Conservation (phyloP, 257 asterid species). For the Nicotiana otophora region DNA sequence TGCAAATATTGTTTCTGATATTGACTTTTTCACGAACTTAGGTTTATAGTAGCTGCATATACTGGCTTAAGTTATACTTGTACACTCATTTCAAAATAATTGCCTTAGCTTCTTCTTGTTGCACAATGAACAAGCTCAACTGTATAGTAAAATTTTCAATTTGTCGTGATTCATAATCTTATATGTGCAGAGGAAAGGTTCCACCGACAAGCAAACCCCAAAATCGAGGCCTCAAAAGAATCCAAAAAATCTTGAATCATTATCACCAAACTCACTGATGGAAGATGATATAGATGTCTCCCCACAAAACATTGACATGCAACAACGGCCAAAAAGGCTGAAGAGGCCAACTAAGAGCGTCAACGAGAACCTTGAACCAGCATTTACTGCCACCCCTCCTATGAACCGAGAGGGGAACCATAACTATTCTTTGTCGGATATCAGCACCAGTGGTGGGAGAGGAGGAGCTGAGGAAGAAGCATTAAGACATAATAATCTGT, state of each 20-base stretch:
- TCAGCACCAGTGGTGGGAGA: conserved; percentile 11
- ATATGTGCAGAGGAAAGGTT: conserved; percentile 58
- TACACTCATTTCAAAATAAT: background rate
- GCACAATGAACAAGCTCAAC: background rate
- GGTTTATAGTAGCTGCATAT: background rate
- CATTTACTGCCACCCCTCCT: conserved; percentile 46
- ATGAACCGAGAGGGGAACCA: conserved; percentile 34
- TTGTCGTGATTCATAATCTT: conserved; percentile 5
- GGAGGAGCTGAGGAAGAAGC: conserved; percentile 20
- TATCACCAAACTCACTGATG: conserved; percentile 35
- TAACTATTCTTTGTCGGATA: conserved; percentile 11
- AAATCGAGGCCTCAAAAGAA: conserved; percentile 51
- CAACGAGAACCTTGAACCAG: conserved; percentile 84
- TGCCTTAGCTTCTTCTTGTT: background rate
- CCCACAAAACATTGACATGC: conserved; percentile 31
- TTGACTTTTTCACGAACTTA: background rate
- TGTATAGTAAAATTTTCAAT: background rate
- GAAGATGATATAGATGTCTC: conserved; percentile 51
- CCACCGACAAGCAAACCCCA: conserved; percentile 44
- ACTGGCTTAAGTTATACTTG: background rate
- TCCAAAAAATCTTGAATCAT: conserved; percentile 38
- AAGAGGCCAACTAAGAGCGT: conserved; percentile 94
- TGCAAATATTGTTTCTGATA: background rate
- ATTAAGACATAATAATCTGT: background rate
- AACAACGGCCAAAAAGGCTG: conserved; percentile 75